Evolutionary conservation across 2,329 filamentous ascomycete species (phyloP), one percentile per base, ranked within the genome.

Genomic region (Bipolaris victoriae): DNA sequence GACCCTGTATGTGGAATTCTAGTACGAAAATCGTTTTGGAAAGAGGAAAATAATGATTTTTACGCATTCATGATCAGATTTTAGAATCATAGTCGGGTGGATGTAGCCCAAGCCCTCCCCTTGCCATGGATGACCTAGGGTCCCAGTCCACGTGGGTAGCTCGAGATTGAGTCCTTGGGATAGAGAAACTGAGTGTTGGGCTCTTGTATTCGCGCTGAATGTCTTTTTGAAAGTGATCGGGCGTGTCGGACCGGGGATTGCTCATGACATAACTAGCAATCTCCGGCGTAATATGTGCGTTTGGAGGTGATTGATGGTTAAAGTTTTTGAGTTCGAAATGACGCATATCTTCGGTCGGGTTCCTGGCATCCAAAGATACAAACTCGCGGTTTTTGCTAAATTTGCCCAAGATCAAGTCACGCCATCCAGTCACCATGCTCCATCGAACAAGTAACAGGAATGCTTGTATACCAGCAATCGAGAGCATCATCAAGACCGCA

Each of bases 341-440:
- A 26, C 67, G 70, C 9, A 66, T 48, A 35, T 75, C 70, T 49
- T 66, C 67, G 41, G 65, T 73, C 55, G 69, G 73, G 49, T 73
- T 62, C 45, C 66, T 73, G n/a, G 92, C 92, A 72, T 97, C 94
- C 44, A 90, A 88, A 37, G 91, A 96, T 62, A 97, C 90, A 68
- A 97, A 98, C 75, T 98, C 94, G 67, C 86, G 86, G 72, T 89
- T 86, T 57, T 79, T 77, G 64, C 77, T 80, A 58, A 79, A 72
- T 51, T 81, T 78, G 35, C 72, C 75, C 20, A 78, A 76, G 58
- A 86, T 77, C 47, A 93, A 78, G 24, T 96, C 88, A 40, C 81
- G 65, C 95, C 95, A 99, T 61, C 90, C 95, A 3, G 82, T 84
- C 53, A 96, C 81, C 88, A 98, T 96, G n/a, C 90, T 89, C 75